Conservation (phyloP, 305 asterid genomes). For the Fraxinus sp. region DNA sequence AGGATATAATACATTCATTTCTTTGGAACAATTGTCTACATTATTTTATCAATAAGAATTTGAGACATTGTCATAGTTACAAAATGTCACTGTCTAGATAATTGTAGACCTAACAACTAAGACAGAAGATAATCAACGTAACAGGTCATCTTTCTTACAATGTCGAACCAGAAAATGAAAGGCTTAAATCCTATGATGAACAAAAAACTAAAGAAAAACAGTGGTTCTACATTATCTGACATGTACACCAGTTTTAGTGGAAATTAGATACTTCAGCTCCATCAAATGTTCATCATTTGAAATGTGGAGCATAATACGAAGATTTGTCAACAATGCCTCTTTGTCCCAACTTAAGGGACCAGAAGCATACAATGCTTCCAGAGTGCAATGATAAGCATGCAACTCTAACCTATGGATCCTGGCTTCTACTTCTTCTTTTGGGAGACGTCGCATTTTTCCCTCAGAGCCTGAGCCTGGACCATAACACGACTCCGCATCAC, state of each 20-base stretch:
- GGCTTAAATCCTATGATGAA: constrained; percentile 21
- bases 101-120: constrained; percentile 22
- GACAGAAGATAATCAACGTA: constrained; percentile 35
- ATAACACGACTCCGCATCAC: constrained; percentile 69
- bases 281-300: constrained; percentile 63
- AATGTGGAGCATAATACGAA: constrained; percentile 51
- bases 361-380: constrained; percentile 49
- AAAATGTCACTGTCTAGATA: constrained; percentile 33
- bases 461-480: constrained; percentile 41
- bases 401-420: constrained; percentile 49
- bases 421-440: constrained; percentile 47
- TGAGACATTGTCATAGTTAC: constrained; percentile 39
- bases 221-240: constrained; percentile 38
- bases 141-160: constrained; percentile 38
- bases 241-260: constrained; percentile 38
- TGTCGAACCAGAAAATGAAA: constrained; percentile 20
- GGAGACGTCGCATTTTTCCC: constrained; percentile 44
- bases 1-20: constrained; percentile 24
- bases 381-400: constrained; percentile 51
- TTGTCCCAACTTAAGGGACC: constrained; percentile 65
- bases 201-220: constrained; percentile 19
- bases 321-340: constrained; percentile 50
- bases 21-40: constrained; percentile 32
- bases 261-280: constrained; percentile 48
- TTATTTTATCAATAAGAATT: constrained; percentile 26